These are phyloP conservation scores for Aspergillus asperescens DNA, from an alignment of 495 filamentous ascomycete species.

Conservation along the genomic window DNA sequence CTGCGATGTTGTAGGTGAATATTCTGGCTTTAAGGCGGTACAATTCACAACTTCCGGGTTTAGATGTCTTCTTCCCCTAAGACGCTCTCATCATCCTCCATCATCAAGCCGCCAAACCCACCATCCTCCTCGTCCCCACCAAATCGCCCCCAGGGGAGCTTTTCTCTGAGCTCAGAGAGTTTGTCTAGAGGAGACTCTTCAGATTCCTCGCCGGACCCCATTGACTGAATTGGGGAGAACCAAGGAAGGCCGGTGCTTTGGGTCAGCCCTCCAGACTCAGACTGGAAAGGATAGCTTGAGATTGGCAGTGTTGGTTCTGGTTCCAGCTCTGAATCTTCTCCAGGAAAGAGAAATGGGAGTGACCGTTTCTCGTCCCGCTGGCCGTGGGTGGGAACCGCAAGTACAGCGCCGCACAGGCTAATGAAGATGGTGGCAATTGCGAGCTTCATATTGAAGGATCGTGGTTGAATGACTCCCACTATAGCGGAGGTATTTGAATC, in stretches of 20 bases:
- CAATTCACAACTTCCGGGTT: background rate
- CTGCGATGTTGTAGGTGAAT: too few species aligned
- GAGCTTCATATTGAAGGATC: constrained; percentile 4
- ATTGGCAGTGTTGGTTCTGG: background rate
- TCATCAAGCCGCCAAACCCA: background rate
- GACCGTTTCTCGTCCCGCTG: background rate
- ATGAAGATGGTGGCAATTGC: background rate
- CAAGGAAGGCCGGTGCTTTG: background rate
- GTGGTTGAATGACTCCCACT: background rate
- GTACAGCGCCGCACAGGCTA: constrained; percentile 1
- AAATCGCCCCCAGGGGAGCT: background rate
- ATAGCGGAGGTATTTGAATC: background rate
- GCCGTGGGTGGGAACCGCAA: background rate
- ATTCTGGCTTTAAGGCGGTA: too few species aligned
- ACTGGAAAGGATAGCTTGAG: constrained; percentile 1
- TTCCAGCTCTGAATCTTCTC: background rate
- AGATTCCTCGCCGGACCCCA: background rate
- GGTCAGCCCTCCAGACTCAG: background rate
- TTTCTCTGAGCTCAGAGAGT: background rate
- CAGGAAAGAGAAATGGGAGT: background rate
- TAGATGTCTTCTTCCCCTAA: background rate
- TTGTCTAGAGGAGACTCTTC: background rate
- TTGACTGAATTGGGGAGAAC: background rate
- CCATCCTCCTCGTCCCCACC: background rate
- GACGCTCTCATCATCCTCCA: background rate